Conservation (phyloP, 2,329 filamentous ascomycete species). For the Aureobasidium musti region DNA sequence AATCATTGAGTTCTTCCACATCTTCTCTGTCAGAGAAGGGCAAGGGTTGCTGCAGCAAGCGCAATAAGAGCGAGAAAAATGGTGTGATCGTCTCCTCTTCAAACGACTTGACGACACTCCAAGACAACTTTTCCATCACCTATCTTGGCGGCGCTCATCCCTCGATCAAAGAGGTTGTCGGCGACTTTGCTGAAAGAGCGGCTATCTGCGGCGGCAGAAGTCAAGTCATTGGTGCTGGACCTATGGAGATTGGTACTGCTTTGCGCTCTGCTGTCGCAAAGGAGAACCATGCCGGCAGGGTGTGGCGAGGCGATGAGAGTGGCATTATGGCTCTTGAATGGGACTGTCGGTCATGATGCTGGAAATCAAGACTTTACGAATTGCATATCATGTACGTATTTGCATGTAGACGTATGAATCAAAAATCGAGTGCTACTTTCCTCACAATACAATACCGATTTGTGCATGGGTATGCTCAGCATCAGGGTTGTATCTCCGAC, state of each 20-base stretch:
- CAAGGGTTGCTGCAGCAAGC: constrained; percentile 24
- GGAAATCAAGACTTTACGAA: constrained; percentile 1
- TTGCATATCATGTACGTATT: constrained; percentile 4
- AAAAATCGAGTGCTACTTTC: background rate
- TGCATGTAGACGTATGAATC: background rate
- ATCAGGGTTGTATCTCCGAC: no score
- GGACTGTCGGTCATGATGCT: constrained; percentile 29
- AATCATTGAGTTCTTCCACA: background rate
- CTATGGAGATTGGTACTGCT: constrained; percentile 26
- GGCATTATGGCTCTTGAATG: constrained; percentile 30
- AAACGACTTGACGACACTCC: constrained; percentile 2
- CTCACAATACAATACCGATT: no score
- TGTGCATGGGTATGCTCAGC: no score
- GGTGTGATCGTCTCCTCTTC: constrained; percentile 1
- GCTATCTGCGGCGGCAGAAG: constrained; percentile 26
- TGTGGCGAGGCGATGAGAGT: constrained; percentile 30
- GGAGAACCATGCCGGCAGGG: constrained; percentile 27
- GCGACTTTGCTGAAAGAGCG: constrained; percentile 26
- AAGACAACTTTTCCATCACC: constrained; percentile 13
- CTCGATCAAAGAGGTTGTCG: constrained; percentile 25
- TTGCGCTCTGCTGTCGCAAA: constrained; percentile 28
- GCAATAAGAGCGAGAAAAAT: constrained; percentile 9
- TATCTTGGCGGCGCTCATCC: constrained; percentile 28
- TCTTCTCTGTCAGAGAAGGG: constrained; percentile 9
- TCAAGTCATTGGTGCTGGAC: constrained; percentile 30